Base-by-base conservation (phyloP, 1,284 basidiomycete species). In the Gymnopus androsaceus region DNA sequence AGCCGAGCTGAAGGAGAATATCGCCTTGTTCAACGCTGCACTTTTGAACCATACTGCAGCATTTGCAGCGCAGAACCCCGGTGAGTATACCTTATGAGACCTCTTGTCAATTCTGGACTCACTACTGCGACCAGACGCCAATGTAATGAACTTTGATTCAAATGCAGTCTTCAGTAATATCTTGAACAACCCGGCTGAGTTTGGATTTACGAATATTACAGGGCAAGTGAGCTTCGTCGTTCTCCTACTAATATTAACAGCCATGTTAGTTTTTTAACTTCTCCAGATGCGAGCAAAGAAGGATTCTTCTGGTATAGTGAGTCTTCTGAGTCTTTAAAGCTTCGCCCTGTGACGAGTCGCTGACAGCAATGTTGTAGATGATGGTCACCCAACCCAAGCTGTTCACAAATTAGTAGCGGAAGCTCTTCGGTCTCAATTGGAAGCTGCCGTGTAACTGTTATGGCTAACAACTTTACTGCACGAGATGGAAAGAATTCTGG, bases 241-340 rank as follows among this genome's bases (percentile, higher is more conserved):
- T 38, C 4, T n/a, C 17, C 27, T 21, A 44, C 27, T 23, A 34
- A n/a, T 55, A 21, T 49, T 17, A 33, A 19, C 25, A 17, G 44
- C 58, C 23, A 25, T 44, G 12, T 44, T 61, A 82, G 79, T n/a
- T 81, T 76, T 63, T 82, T 80, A 64, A 73, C 76, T 51, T 82
- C 80, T 64, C 63, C 66, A n/a, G 72, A 80, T 60, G n/a, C n/a
- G n/a, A n/a, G n/a, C n/a, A 70, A 73, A 3, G 60, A 66, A 19
- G 72, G 71, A 5, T 84, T 72, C 66, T 83, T 83, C 67, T 84
- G 80, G 81, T 81, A 73, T 65, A 77, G 79, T 81, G 60, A 64
- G 79, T 77, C 6, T 33, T 27, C 27, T 15, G 50, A 31, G 40
- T 19, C n/a, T 40, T 41, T 36, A n/a, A n/a, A n/a, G n/a, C 30